phyloP scores from a whole-genome alignment of 2,329 filamentous ascomycete genomes.

The Aspergillus pseudoglaucus region DNA sequence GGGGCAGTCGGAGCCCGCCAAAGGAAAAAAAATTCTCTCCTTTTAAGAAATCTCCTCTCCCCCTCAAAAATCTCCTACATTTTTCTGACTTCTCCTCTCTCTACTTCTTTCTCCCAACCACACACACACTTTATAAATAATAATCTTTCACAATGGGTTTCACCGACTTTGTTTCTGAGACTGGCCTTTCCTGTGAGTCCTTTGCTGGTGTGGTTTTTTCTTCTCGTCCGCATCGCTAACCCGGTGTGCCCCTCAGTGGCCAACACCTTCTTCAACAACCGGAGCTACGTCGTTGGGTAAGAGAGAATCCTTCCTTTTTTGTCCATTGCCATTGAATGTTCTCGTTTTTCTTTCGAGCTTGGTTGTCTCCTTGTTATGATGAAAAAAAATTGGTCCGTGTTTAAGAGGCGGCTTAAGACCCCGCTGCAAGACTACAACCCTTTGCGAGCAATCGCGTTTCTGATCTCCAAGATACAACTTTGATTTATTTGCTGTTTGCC shows the following conservation, averaged over 20 bases:
- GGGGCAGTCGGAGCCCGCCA: constrained; percentile 16
- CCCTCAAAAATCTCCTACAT: constrained; percentile 23
- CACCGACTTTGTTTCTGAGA: constrained; percentile 58
- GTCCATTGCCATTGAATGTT: constrained; percentile 8
- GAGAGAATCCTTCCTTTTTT: constrained; percentile 29
- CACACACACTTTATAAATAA: constrained; percentile 9
- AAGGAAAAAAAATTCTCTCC: constrained; percentile 12
- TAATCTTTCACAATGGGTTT: constrained; percentile 54
- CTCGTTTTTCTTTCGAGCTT: not conserved
- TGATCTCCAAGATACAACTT: constrained; percentile 44
- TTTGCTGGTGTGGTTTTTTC: constrained; percentile 15
- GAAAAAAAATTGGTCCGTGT: constrained; percentile 90
- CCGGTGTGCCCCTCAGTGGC: constrained; percentile 31
- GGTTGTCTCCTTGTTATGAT: constrained; percentile 51
- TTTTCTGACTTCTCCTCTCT: constrained; percentile 16
- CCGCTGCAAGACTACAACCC: constrained; percentile 70
- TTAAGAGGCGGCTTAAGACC: constrained; percentile 91
- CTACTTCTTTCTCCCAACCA: constrained; percentile 12
- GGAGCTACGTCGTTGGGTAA: constrained; percentile 79
- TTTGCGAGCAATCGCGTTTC: constrained; percentile 70
- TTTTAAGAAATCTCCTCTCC: not conserved
- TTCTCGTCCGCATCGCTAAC: constrained; percentile 22
- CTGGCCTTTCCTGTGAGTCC: constrained; percentile 54
- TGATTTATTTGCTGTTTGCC: constrained; percentile 3
- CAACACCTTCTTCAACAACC: constrained; percentile 47